phyloP scores from a whole-genome alignment of 495 filamentous ascomycete genomes.

The Talaromyces proteolyticus region DNA sequence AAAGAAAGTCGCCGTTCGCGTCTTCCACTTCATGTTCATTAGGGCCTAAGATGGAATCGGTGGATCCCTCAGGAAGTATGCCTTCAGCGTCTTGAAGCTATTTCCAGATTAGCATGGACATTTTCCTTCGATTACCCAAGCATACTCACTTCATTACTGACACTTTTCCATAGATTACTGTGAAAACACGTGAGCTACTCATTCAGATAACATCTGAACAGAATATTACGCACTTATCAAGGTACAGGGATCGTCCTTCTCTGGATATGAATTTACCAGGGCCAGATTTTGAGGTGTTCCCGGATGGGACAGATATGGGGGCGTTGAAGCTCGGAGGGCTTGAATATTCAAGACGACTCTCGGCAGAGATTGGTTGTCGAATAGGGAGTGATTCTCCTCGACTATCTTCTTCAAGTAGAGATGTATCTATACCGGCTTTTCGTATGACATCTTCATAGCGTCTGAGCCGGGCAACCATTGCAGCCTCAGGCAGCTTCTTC shows the following conservation, averaged over 20 bases:
- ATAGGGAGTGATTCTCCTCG: neutral
- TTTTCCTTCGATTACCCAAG: neutral
- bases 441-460: conserved; percentile 49
- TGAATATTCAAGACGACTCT: neutral
- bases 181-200: conserved; percentile 6
- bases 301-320: neutral
- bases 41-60: conserved; percentile 5
- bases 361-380: neutral
- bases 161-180: conserved; percentile 44
- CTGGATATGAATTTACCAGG: conserved; percentile 27
- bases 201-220: neutral
- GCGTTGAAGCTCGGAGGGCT: neutral
- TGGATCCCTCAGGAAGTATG: conserved; percentile 21
- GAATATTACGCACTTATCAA: conserved; percentile 33
- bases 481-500: conserved; percentile 48
- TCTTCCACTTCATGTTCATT: conserved; percentile 13
- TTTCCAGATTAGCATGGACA: neutral
- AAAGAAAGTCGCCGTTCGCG: conserved; percentile 15
- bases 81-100: conserved; percentile 45
- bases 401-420: conserved; percentile 12
- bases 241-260: conserved; percentile 38
- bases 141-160: conserved; percentile 42
- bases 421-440: conserved; percentile 42
- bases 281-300: conserved; percentile 4
- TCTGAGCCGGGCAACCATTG: conserved; percentile 45